Evolutionary conservation across 2,329 filamentous ascomycete species (phyloP).

Genomic region (Ascocoryne sarcoides): DNA sequence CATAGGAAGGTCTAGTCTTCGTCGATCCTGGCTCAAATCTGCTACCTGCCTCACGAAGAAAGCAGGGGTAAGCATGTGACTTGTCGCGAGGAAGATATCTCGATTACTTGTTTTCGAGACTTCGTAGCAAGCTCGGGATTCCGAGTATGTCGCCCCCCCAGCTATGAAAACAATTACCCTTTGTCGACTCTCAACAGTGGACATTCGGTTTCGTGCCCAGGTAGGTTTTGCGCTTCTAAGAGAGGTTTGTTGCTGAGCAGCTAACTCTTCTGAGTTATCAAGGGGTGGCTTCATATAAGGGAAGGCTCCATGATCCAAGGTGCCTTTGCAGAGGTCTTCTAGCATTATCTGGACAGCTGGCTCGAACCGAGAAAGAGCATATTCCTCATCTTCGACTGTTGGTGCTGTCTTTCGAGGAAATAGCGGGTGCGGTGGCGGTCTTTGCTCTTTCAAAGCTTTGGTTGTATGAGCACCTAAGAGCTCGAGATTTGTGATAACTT

Average conservation of each 20-base stretch:
- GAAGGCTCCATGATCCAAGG: slow-evolving; percentile 57
- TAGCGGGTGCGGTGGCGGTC: slow-evolving; percentile 54
- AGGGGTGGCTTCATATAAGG: slow-evolving; percentile 66
- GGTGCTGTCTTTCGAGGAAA: slow-evolving; percentile 59
- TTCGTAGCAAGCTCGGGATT: slow-evolving; percentile 84
- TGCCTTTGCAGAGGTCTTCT: slow-evolving; percentile 60
- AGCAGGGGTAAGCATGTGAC: slow-evolving; percentile 83
- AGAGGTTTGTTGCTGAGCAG: slow-evolving; percentile 56
- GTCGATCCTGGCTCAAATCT: slow-evolving; percentile 68
- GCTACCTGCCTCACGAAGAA: slow-evolving; percentile 76
- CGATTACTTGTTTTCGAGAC: slow-evolving; percentile 61
- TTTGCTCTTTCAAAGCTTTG: slow-evolving; percentile 68
- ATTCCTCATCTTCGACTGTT: slow-evolving; percentile 59
- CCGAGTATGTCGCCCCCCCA: slow-evolving; percentile 88
- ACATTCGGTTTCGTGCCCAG: slow-evolving; percentile 78
- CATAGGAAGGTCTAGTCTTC: slow-evolving; percentile 69
- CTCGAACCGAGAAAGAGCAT: slow-evolving; percentile 79
- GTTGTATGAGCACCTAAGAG: slow-evolving; percentile 69
- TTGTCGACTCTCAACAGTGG: slow-evolving; percentile 73
- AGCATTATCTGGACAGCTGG: slow-evolving; percentile 76
- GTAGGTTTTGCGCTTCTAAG: slow-evolving; percentile 87
- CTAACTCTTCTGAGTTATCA: slow-evolving; percentile 49
- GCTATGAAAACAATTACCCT: slow-evolving; percentile 91
- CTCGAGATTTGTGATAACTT: slow-evolving; percentile 69
- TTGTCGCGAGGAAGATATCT: slow-evolving; percentile 82